Conservation (phyloP, 2,329 filamentous ascomycete genomes). For the Arthrobotrys entomopaga region DNA sequence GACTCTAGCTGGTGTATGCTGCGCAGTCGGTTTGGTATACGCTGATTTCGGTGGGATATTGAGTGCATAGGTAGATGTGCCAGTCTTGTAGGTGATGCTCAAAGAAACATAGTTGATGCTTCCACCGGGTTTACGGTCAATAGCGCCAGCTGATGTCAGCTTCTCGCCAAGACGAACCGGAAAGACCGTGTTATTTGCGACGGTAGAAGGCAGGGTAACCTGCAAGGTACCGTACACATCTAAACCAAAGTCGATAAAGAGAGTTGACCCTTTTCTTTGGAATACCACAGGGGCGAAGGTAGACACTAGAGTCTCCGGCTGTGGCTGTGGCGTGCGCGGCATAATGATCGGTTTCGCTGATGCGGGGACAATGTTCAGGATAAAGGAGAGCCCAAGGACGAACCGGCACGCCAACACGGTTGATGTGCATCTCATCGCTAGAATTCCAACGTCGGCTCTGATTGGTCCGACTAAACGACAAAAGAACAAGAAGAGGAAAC, state of each 20-base stretch:
- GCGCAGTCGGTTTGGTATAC: constrained; percentile 14
- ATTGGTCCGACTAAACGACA: background rate
- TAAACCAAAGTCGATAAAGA: constrained; percentile 26
- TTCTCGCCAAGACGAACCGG: constrained; percentile 29
- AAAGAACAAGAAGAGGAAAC: background rate
- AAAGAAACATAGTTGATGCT: constrained; percentile 22
- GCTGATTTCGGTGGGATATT: constrained; percentile 24
- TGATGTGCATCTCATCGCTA: background rate
- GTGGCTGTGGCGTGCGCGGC: background rate
- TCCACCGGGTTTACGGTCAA: constrained; percentile 22
- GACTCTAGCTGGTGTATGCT: constrained; percentile 19
- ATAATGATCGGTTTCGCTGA: background rate
- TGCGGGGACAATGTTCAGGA: background rate
- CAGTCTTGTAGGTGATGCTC: constrained; percentile 7
- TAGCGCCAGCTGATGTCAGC: constrained; percentile 5
- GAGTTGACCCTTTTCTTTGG: background rate
- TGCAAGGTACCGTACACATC: constrained; percentile 34
- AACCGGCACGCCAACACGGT: background rate
- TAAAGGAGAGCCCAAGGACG: background rate
- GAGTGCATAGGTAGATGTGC: constrained; percentile 12
- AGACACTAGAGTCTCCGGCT: background rate
- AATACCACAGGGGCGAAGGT: constrained; percentile 6
- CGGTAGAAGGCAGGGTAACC: constrained; percentile 3
- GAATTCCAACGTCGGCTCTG: background rate
- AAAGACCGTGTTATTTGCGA: background rate